These are phyloP conservation scores for Wickerhamomyces kurtzmanii DNA, from an alignment of 805 yeast genomes.

Conservation along the genomic window DNA sequence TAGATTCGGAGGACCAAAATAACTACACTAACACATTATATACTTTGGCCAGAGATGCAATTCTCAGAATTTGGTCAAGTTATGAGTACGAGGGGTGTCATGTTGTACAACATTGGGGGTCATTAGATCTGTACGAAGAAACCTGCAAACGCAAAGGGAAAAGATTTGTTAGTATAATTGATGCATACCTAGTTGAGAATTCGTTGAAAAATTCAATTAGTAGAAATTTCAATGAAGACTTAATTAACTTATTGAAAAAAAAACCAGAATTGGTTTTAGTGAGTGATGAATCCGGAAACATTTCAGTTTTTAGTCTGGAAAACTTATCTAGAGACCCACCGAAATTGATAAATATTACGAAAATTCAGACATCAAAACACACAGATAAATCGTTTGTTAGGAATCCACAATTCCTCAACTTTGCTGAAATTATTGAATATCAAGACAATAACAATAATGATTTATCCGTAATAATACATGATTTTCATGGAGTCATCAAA, in stretches of 20 bases:
- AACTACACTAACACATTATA: conserved; percentile 44
- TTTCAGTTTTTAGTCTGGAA: conserved; percentile 34
- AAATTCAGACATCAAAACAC: conserved; percentile 19
- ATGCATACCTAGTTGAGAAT: conserved; percentile 24
- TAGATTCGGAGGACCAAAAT: conserved; percentile 19
- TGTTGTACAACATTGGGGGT: conserved; percentile 49
- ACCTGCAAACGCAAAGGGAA: conserved; percentile 6
- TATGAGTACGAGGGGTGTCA: conserved; percentile 50
- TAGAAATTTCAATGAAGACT: conserved; percentile 11
- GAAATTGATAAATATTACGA: conserved; percentile 32
- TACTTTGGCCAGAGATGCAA: conserved; percentile 50
- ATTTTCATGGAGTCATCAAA: conserved; percentile 26
- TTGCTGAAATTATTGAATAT: conserved; percentile 21
- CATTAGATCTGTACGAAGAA: conserved; percentile 20
- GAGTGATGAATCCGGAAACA: conserved; percentile 27
- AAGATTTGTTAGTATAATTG: conserved; percentile 28
- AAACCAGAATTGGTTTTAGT: conserved; percentile 34
- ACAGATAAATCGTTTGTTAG: conserved; percentile 17
- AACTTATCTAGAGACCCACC: conserved; percentile 50
- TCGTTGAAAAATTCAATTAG: conserved; percentile 10
- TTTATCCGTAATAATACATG: conserved; percentile 35
- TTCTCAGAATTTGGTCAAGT: conserved; percentile 61
- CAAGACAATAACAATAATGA: conserved; percentile 15
- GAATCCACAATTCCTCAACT: conserved; percentile 22
- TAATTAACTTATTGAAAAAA: conserved; percentile 13